Evolutionary conservation across 2,329 filamentous ascomycete genomes (phyloP), one percentile per base, ranked within the genome.

Genomic region (Fusarium hostae): DNA sequence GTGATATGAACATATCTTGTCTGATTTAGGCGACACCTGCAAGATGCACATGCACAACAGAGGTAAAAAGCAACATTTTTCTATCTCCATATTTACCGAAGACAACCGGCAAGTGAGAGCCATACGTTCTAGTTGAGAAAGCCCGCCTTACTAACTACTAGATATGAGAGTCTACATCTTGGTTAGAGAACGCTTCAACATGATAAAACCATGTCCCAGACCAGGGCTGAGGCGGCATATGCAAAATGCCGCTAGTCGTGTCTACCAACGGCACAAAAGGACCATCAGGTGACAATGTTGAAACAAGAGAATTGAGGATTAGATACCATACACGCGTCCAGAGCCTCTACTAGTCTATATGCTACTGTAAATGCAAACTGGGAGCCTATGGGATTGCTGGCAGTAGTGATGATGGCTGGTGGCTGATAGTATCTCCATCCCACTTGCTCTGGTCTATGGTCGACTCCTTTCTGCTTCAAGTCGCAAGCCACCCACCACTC

Each of bases 281-380:
- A 66, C 39, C 68, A 56, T 65, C 41, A 30, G 34, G 47, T 57
- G 34, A 45, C 45, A 62, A 47, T 61, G 41, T 62, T 66, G 51
- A 51, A 65, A 57, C 45, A 64, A 63, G 48, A 68, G 63, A 56
- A 72, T 57, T 59, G 45, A 61, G 67, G 55, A 72, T 76, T 72
- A 75, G 54, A 76, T 76, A 75, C 68, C 51, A 70, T 76, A 77
- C 73, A 76, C 63, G 63, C 59, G 57, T 63, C 75, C 65, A 72
- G 65, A 61, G 70, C 68, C 66, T 72, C 70, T 71, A 71, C 44
- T 71, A 63, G 37, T 72, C 66, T 73, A 72, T 70, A 70, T 73
- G 43, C 68, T 73, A 47, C 43, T 58, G 51, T 71, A 72, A 71
- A 72, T 73, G 54, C 47, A 65, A 58, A 48, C 45, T 47, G 43